Conservation (phyloP, 1,284 basidiomycete species). For the Cystobasidium sp. region DNA sequence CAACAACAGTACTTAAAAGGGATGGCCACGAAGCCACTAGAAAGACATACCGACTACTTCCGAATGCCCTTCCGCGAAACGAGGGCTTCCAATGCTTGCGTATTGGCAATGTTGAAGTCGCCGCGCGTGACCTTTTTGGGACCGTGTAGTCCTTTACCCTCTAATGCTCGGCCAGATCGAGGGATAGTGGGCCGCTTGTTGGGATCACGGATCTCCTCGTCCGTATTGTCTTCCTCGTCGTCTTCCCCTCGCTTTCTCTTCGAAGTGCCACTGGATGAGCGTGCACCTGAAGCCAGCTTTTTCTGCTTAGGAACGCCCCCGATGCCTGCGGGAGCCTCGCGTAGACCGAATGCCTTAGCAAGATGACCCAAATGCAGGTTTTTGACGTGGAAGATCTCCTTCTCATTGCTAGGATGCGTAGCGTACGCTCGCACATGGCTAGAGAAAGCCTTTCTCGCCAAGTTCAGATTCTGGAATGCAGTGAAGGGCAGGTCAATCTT, state of each 20-base stretch:
- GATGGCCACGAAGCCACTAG: neutral
- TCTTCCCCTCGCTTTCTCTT: constrained; percentile 11
- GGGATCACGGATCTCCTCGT: neutral
- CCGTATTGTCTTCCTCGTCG: neutral
- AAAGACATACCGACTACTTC: neutral
- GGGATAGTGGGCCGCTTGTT: constrained; percentile 29
- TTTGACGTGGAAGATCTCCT: constrained; percentile 92
- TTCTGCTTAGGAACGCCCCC: constrained; percentile 47
- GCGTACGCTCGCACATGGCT: constrained; percentile 97
- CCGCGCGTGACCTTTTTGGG: constrained; percentile 15
- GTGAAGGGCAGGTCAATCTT: too few relatives aligned
- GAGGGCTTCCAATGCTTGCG: constrained; percentile 17
- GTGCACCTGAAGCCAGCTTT: constrained; percentile 11
- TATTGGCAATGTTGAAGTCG: constrained; percentile 44
- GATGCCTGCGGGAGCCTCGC: constrained; percentile 83
- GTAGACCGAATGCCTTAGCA: constrained; percentile 92
- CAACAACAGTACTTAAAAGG: constrained; percentile 3
- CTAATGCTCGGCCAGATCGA: constrained; percentile 39
- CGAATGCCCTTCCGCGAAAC: constrained; percentile 15
- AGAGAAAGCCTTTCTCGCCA: constrained; percentile 83
- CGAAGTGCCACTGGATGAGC: neutral
- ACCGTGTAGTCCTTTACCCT: constrained; percentile 39
- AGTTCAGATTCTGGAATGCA: constrained; percentile 66
- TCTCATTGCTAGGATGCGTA: constrained; percentile 93
- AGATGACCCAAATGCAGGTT: constrained; percentile 93